These are phyloP conservation scores for Tricholoma matsutake DNA, from an alignment of 768 basidiomycete genomes.

Conservation along the genomic window DNA sequence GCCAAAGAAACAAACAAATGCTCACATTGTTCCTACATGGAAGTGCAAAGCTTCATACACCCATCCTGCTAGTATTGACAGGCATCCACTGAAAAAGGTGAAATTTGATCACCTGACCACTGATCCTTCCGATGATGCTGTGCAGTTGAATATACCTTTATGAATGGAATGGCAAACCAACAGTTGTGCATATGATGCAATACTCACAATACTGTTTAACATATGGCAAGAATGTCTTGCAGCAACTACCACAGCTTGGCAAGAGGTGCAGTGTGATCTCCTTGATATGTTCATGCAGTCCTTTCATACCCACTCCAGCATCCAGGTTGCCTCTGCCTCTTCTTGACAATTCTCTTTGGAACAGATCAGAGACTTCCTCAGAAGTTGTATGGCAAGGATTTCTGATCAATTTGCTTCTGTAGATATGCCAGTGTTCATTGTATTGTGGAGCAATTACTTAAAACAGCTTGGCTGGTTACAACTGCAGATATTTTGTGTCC, in stretches of 20 bases:
- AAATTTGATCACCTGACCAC: too few relatives aligned
- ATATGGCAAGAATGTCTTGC: conserved; percentile 11
- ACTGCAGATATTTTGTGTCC: too few relatives aligned
- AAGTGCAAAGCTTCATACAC: too few relatives aligned
- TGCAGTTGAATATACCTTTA: background rate
- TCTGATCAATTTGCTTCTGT: background rate
- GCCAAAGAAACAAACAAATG: too few relatives aligned
- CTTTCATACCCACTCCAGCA: background rate
- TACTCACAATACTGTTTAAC: conserved; percentile 19
- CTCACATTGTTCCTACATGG: too few relatives aligned
- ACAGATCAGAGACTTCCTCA: background rate
- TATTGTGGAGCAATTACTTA: too few relatives aligned
- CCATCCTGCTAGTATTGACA: too few relatives aligned
- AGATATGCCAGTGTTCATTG: too few relatives aligned
- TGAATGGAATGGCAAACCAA: conserved; percentile 15
- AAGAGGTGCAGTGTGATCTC: background rate
- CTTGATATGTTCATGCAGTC: background rate
- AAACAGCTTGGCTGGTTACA: too few relatives aligned
- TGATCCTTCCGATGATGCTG: too few relatives aligned
- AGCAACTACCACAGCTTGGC: background rate
- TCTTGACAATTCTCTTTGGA: background rate
- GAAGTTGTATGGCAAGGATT: background rate
- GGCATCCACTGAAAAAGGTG: too few relatives aligned
- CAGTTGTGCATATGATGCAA: conserved; percentile 21
- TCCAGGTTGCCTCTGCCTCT: background rate